phyloP scores from a whole-genome alignment of 2,329 filamentous ascomycete genomes.

The Claviceps sp. region DNA sequence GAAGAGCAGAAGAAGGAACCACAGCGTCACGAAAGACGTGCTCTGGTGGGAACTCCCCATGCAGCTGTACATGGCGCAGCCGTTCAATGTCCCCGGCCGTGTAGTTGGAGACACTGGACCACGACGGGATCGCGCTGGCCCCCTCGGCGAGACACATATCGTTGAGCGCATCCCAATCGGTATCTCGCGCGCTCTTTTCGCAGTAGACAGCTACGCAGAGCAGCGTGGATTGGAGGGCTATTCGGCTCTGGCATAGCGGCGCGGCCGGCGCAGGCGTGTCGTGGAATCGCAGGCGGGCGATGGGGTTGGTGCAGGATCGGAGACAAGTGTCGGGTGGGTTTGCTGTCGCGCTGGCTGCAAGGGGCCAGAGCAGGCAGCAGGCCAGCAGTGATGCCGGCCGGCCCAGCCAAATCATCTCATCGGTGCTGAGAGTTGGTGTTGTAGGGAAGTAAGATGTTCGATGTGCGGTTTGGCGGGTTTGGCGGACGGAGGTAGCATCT shows the following conservation, averaged over 20 bases:
- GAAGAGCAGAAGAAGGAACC: slow-evolving; percentile 21
- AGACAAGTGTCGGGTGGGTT: slow-evolving; percentile 13
- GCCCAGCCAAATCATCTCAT: slow-evolving; percentile 1
- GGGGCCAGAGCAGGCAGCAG: slow-evolving; percentile 2
- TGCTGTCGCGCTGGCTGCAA: neutral
- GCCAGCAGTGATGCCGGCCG: slow-evolving; percentile 5
- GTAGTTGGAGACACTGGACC: slow-evolving; percentile 22
- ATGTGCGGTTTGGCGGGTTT: no score
- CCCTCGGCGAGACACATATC: slow-evolving; percentile 19
- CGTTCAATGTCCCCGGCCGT: slow-evolving; percentile 18
- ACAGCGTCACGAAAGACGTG: slow-evolving; percentile 17
- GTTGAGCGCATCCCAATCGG: slow-evolving; percentile 18
- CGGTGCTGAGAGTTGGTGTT: neutral
- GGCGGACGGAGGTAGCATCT: no score
- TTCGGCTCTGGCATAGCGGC: slow-evolving; percentile 17
- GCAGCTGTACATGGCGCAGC: slow-evolving; percentile 16
- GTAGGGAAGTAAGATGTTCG: neutral
- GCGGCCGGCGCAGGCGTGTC: slow-evolving; percentile 13
- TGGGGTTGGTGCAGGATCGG: slow-evolving; percentile 18
- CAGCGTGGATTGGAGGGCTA: slow-evolving; percentile 20
- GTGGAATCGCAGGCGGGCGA: slow-evolving; percentile 18
- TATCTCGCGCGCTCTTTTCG: slow-evolving; percentile 11
- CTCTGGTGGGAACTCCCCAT: slow-evolving; percentile 11
- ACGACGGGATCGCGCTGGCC: slow-evolving; percentile 18
- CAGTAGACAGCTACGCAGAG: slow-evolving; percentile 26